Percentiles rank a stretch among this genome's conserved stretches.
These are phyloP conservation scores for Chalaropsis thielavioides DNA, from an alignment of 2,329 filamentous ascomycete genomes.

Conservation along the genomic window DNA sequence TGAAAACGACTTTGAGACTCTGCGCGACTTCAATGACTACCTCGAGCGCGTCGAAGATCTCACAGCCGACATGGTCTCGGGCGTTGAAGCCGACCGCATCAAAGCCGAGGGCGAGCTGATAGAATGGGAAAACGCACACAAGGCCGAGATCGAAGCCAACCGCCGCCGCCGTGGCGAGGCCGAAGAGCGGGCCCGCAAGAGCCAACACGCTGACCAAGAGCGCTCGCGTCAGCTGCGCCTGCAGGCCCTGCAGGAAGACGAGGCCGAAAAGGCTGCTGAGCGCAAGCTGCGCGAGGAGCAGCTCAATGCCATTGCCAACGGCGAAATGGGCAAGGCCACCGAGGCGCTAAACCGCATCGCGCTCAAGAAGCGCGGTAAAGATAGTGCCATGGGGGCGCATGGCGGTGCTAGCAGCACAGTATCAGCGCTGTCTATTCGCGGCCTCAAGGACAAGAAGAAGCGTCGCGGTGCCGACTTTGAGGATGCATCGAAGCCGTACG, in stretches of 20 bases:
- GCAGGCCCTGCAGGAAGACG: slow-evolving; percentile 51
- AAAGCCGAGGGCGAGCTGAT: slow-evolving; percentile 32
- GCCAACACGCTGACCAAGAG: slow-evolving; percentile 55
- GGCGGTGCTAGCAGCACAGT: slow-evolving; percentile 15
- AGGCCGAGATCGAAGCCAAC: slow-evolving; percentile 51
- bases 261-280: slow-evolving; percentile 51
- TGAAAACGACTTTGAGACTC: slow-evolving; percentile 79
- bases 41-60: slow-evolving; percentile 83
- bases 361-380: slow-evolving; percentile 58
- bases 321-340: slow-evolving; percentile 44
- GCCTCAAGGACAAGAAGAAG: slow-evolving; percentile 40
- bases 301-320: slow-evolving; percentile 52
- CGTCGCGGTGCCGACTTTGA: slow-evolving; percentile 25
- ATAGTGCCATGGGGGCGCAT: slow-evolving; percentile 6
- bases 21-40: slow-evolving; percentile 82
- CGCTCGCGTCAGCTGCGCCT: slow-evolving; percentile 40
- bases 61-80: slow-evolving; percentile 72
- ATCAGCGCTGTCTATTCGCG: slow-evolving; percentile 54
- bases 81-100: slow-evolving; percentile 46
- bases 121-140: slow-evolving; percentile 60
- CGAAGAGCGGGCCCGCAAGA: slow-evolving; percentile 37
- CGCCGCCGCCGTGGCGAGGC: slow-evolving; percentile 38
- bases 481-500: slow-evolving; percentile 57
- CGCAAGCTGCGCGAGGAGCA: slow-evolving; percentile 52
- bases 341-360: slow-evolving; percentile 46